Evolutionary conservation across 148 eudicot genomes (phyloP).

Genomic region (Chenopodium berlandieri): DNA sequence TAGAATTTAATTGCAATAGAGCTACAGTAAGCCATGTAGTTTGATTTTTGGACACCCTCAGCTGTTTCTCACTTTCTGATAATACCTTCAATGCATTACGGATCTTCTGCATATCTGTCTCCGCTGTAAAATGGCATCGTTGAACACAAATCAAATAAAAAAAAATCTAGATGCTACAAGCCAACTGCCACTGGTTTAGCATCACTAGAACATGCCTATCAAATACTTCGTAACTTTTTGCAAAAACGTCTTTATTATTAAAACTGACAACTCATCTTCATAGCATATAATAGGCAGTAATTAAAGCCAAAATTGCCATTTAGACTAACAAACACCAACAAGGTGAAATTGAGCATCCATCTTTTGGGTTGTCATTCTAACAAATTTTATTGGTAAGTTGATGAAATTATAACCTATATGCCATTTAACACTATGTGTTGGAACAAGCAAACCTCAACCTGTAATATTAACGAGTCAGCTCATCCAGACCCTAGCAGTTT

Average conservation of each 20-base stretch:
- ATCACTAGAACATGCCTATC: not conserved
- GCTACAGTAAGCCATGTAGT: constrained; percentile 95
- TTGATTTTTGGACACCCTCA: constrained; percentile 77
- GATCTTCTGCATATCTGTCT: constrained; percentile 77
- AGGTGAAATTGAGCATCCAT: not conserved
- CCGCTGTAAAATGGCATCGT: constrained; percentile 47
- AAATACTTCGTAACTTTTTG: not conserved
- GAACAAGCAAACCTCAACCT: no score
- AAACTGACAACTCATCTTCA: not conserved
- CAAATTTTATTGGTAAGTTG: no score
- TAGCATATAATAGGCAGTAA: not conserved
- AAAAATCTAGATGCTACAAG: not conserved
- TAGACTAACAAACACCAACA: no score
- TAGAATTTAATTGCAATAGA: constrained; percentile 74
- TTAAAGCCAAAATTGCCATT: not conserved
- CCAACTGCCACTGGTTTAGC: not conserved
- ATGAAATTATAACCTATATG: not conserved
- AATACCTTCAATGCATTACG: constrained; percentile 73
- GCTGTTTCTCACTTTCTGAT: constrained; percentile 86
- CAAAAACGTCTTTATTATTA: not conserved
- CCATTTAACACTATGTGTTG: not conserved
- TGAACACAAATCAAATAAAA: constrained; percentile 2
- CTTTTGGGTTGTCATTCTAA: no score
- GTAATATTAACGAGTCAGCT: not conserved
- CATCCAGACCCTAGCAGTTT: not conserved